Conservation (phyloP, 2,329 filamentous ascomycete genomes). For the Sporothrix euskadiensis region DNA sequence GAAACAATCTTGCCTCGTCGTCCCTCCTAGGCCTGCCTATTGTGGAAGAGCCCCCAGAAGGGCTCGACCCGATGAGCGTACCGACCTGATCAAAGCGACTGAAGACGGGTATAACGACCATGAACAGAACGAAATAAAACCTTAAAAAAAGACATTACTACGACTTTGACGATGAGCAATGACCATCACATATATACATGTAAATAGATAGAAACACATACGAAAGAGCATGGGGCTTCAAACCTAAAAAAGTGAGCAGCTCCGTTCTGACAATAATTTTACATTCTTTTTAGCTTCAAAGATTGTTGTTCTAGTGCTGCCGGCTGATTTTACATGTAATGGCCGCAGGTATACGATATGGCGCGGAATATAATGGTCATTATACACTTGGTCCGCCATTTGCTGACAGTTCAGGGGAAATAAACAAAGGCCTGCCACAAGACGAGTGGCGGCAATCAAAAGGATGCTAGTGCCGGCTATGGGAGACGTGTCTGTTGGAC, state of each 20-base stretch:
- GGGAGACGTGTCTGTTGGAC: background rate
- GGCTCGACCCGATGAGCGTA: constrained; percentile 5
- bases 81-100: background rate
- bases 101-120: background rate
- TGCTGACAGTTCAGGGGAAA: background rate
- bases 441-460: background rate
- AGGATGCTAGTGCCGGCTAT: background rate
- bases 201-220: constrained; percentile 17
- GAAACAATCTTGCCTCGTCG: constrained; percentile 31
- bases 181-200: constrained; percentile 22
- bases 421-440: background rate
- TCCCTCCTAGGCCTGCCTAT: constrained; percentile 36
- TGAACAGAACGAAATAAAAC: background rate
- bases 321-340: no score
- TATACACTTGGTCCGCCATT: background rate
- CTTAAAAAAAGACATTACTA: background rate
- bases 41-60: constrained; percentile 38
- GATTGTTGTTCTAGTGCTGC: no score
- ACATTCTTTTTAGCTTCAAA: background rate
- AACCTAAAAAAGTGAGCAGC: background rate
- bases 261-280: background rate
- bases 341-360: no score
- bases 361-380: background rate
- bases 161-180: constrained; percentile 18
- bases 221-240: background rate